These are phyloP conservation scores for Aspergillus hiratsukae DNA, from an alignment of 2,329 filamentous ascomycete genomes.

Conservation along the genomic window DNA sequence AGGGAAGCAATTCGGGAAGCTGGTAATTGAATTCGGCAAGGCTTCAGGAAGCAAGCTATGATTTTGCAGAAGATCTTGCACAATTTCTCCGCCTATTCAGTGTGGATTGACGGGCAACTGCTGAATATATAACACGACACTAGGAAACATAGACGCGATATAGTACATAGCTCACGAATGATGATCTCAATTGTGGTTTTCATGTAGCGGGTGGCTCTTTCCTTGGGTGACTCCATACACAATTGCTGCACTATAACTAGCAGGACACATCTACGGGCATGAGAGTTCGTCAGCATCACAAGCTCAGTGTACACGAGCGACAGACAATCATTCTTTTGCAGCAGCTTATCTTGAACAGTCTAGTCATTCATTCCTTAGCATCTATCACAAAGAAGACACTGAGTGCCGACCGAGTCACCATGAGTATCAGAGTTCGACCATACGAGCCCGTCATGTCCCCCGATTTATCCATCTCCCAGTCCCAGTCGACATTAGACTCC, in stretches of 20 bases:
- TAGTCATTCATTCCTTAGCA: slow-evolving; percentile 7
- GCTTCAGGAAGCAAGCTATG: slow-evolving; percentile 37
- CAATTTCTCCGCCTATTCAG: background rate
- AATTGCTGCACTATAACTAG: background rate
- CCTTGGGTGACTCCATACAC: background rate
- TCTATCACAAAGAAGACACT: background rate
- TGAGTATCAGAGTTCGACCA: slow-evolving; percentile 12
- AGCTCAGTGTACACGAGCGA: background rate
- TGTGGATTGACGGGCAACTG: background rate
- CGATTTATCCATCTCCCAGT: slow-evolving; percentile 11
- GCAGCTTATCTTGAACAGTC: slow-evolving; percentile 8
- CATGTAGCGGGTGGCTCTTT: background rate
- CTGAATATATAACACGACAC: background rate
- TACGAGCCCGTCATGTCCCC: slow-evolving; percentile 20
- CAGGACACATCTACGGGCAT: background rate
- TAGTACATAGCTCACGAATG: background rate
- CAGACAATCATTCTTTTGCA: slow-evolving; percentile 8
- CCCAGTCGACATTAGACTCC: background rate
- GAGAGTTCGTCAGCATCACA: background rate
- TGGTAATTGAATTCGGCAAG: slow-evolving; percentile 68
- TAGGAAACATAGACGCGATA: background rate
- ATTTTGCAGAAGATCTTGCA: slow-evolving; percentile 5
- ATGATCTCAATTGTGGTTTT: background rate
- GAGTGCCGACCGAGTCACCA: slow-evolving; percentile 3
- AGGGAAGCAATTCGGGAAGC: slow-evolving; percentile 84